Evolutionary conservation across 352 stramenopile genomes (phyloP).

Genomic region (Peronospora belbahrii): DNA sequence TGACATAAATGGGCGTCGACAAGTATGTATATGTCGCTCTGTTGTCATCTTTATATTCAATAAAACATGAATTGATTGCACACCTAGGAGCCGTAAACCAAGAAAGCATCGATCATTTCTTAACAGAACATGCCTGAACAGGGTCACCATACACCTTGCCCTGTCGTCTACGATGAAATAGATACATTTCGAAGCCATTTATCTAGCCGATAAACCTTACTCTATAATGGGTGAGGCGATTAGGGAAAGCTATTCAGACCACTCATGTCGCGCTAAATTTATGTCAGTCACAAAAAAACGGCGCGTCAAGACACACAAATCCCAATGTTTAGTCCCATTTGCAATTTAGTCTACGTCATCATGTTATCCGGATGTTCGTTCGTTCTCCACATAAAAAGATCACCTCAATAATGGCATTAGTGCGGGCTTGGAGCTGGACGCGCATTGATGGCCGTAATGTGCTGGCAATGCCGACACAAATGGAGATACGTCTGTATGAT

Average conservation of each 20-base stretch:
- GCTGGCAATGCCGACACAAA: constrained; percentile 55
- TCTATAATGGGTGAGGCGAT: background rate
- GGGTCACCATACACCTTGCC: too few species aligned
- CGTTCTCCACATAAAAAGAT: too few species aligned
- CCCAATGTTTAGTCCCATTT: constrained; percentile 7
- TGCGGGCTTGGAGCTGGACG: constrained; percentile 73
- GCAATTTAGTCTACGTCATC: background rate
- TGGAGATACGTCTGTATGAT: constrained; percentile 72
- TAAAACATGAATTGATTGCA: too few species aligned
- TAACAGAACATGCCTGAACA: constrained; percentile 1
- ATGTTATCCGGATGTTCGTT: too few species aligned
- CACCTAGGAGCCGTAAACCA: too few species aligned
- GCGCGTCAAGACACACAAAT: background rate
- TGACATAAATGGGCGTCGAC: background rate
- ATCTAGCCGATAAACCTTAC: too few species aligned
- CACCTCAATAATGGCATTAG: background rate
- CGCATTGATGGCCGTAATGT: constrained; percentile 78
- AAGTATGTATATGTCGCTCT: background rate
- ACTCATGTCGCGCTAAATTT: constrained; percentile 1
- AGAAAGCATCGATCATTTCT: too few species aligned
- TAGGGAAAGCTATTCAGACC: background rate
- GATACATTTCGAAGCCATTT: too few species aligned
- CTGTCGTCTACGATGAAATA: too few species aligned
- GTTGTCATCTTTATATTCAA: background rate
- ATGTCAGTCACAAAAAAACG: background rate